Percentiles rank a stretch among this genome's conserved stretches.
phyloP scores from a whole-genome alignment of 768 basidiomycete genomes.

The Mycena chlorophos region DNA sequence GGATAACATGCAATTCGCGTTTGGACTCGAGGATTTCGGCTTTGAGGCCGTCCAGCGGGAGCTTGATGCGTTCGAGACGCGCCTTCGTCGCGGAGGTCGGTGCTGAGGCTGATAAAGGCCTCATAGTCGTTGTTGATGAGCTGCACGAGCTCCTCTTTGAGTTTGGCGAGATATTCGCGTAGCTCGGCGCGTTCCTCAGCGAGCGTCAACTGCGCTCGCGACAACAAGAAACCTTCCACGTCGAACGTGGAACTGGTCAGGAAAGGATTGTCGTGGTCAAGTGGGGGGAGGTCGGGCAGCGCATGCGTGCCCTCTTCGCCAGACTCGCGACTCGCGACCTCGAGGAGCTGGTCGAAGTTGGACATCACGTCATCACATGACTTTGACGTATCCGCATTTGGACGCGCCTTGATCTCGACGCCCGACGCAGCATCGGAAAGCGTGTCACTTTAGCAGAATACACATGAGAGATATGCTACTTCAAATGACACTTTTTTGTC shows the following conservation, averaged over 20 bases:
- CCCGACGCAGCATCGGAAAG: no score
- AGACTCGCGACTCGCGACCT: constrained; percentile 59
- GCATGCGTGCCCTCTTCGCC: constrained; percentile 37
- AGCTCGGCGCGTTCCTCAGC: constrained; percentile 87
- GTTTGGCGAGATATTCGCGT: constrained; percentile 73
- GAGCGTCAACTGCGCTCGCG: constrained; percentile 80
- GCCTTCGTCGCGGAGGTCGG: constrained; percentile 86
- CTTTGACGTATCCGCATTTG: no score
- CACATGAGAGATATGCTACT: no score
- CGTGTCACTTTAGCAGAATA: no score
- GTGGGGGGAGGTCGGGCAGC: constrained; percentile 65
- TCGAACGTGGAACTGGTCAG: constrained; percentile 70
- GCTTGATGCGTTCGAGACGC: constrained; percentile 64
- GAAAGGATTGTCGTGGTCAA: constrained; percentile 78
- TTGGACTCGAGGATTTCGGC: constrained; percentile 66
- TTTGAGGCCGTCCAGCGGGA: constrained; percentile 65
- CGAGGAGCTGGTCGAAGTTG: no score
- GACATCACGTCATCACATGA: no score
- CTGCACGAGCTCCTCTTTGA: constrained; percentile 93
- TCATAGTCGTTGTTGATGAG: constrained; percentile 98
- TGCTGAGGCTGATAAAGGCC: constrained; percentile 94
- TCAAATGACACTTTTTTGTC: no score
- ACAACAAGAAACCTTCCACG: constrained; percentile 85
- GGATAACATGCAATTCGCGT: constrained; percentile 60
- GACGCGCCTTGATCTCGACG: no score